A percentile compares a stretch with the other conserved stretches of the same genome.
Conservation (phyloP, 257 asterid species). For the Craterostigma plantagineum region DNA sequence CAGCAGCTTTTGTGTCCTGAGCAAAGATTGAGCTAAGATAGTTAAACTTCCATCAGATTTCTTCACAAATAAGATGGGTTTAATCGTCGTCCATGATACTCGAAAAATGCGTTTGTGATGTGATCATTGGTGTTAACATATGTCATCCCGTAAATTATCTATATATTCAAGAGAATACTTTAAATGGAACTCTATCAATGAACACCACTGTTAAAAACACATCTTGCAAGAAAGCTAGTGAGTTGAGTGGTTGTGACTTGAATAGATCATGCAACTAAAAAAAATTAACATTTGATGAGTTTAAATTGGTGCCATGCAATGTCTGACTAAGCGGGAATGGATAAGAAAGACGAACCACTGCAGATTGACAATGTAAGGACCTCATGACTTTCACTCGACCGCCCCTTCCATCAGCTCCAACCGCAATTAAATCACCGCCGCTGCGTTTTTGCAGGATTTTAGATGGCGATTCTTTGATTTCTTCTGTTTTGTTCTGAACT, state of each 20-base stretch:
- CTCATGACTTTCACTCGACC: slow-evolving; percentile 67
- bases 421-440: slow-evolving; percentile 57
- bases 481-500: slow-evolving; percentile 12
- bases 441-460: slow-evolving; percentile 21
- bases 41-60: background rate
- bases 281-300: too few relatives aligned
- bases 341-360: slow-evolving; percentile 12
- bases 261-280: too few relatives aligned
- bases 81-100: too few relatives aligned
- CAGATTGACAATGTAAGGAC: slow-evolving; percentile 39
- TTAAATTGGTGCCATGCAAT: background rate
- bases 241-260: background rate
- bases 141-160: too few relatives aligned
- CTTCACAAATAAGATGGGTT: too few relatives aligned
- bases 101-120: too few relatives aligned
- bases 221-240: background rate
- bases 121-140: background rate
- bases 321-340: background rate
- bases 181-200: too few relatives aligned
- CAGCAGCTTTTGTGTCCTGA: slow-evolving; percentile 30
- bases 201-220: too few relatives aligned
- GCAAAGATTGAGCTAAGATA: background rate
- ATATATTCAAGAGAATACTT: too few relatives aligned
- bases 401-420: slow-evolving; percentile 97
- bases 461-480: slow-evolving; percentile 15